Evolutionary conservation across 352 stramenopile genomes (phyloP).

Genomic region (Phytophthora ramorum): DNA sequence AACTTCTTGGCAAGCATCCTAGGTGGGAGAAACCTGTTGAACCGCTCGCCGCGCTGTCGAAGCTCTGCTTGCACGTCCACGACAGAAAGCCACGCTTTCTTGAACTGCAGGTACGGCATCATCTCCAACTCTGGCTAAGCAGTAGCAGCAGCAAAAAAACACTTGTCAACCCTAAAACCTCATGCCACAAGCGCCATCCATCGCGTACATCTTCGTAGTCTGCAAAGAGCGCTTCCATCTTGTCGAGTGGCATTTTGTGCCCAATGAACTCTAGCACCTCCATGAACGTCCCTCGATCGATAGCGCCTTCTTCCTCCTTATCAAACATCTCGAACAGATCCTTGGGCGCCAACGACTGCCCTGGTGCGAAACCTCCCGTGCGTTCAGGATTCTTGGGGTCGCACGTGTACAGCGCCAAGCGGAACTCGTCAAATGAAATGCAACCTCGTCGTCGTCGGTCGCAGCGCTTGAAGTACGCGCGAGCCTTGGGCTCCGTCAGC

Average conservation of each 20-base stretch:
- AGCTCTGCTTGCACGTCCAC: slow-evolving; percentile 77
- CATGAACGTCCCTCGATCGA: slow-evolving; percentile 74
- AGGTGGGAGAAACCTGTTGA: slow-evolving; percentile 70
- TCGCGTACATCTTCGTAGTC: slow-evolving; percentile 71
- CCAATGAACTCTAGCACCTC: slow-evolving; percentile 76
- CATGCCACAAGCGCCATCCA: not conserved
- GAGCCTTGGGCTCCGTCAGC: slow-evolving; percentile 71
- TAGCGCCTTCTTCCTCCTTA: slow-evolving; percentile 65
- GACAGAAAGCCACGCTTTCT: slow-evolving; percentile 71
- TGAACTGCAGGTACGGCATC: slow-evolving; percentile 78
- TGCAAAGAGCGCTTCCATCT: slow-evolving; percentile 72
- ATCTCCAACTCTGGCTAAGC: slow-evolving; percentile 66
- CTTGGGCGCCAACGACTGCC: slow-evolving; percentile 74
- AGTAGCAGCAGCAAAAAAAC: slow-evolving; percentile 8
- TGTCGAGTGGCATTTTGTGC: slow-evolving; percentile 63
- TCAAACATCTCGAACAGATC: slow-evolving; percentile 89
- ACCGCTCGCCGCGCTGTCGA: slow-evolving; percentile 59
- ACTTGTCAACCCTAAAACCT: not conserved
- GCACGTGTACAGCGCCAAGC: slow-evolving; percentile 78
- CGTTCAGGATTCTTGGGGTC: slow-evolving; percentile 81
- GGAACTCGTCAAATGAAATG: slow-evolving; percentile 87
- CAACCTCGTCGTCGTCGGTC: slow-evolving; percentile 62
- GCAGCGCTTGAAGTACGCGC: slow-evolving; percentile 83
- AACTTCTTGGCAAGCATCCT: slow-evolving; percentile 67
- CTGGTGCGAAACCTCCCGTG: slow-evolving; percentile 71